Conservation (phyloP, 2,329 filamentous ascomycete species). For the Diaporthe batatas region DNA sequence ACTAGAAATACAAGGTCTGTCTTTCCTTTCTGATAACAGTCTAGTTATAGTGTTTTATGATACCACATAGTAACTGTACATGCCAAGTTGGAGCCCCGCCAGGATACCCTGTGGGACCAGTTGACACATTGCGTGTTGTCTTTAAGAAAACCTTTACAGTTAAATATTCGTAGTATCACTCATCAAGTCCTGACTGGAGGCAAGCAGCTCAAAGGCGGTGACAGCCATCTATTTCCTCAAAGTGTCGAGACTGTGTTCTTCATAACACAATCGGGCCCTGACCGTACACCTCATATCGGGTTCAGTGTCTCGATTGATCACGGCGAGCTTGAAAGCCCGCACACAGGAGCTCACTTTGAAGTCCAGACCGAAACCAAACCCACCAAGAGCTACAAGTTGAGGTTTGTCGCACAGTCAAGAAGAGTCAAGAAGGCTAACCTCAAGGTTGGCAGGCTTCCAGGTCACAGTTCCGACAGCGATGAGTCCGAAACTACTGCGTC, state of each 20-base stretch:
- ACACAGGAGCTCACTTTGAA: background rate
- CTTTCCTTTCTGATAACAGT: too few relatives aligned
- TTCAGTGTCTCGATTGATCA: background rate
- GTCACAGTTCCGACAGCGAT: too few relatives aligned
- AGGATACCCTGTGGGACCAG: too few relatives aligned
- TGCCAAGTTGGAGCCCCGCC: too few relatives aligned
- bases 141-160: too few relatives aligned
- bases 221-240: background rate
- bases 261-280: background rate
- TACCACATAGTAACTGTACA: too few relatives aligned
- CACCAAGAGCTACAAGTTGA: background rate
- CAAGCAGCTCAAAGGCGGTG: background rate
- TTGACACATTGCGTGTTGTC: too few relatives aligned
- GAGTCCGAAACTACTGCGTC: too few relatives aligned
- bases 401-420: background rate
- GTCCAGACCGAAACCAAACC: background rate
- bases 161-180: too few relatives aligned
- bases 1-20: too few relatives aligned
- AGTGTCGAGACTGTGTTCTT: background rate
- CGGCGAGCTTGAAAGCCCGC: background rate
- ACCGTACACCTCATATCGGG: background rate
- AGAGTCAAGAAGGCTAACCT: background rate
- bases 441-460: background rate
- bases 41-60: too few relatives aligned
- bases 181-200: background rate